Evolutionary conservation across 2,329 filamentous ascomycete species (phyloP), one percentile per base, ranked within the genome.

Genomic region (Ophiocordyceps sinensis): DNA sequence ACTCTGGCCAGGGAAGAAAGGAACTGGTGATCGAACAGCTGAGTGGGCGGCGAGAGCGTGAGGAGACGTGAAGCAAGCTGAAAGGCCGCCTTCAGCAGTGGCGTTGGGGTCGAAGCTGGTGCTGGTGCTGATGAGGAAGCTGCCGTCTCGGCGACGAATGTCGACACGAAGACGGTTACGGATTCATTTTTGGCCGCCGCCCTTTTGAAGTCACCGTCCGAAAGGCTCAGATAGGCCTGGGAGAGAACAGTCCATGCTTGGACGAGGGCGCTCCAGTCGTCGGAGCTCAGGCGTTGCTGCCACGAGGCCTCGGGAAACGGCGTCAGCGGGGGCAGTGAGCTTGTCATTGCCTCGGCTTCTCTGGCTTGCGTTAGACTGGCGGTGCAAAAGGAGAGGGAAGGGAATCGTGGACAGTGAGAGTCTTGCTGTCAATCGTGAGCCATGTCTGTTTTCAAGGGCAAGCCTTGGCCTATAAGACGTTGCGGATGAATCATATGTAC

Each of bases 251-350:
- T 64, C 86, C 86, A 95, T 30, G 85, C 79, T 47, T 82, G 74
- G 37, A 93, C 64, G 56, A 82, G 86, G 28, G 74, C 68, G 48
- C 81, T 70, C 87, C 87, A 94, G 61, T 94, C 85, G 39, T 70
- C 63, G 4, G 77, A 63, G 32, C 71, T 67, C 44, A 94, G 72
- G 49, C 73, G 72, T 49, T 73, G 71, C 53, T 78, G 77, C 65
- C 86, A 77, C 42, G 67, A 65, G 29, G 73, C 64, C 45, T 79
- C 72, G 15, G 88, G 89, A 51, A 91, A 87, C 17, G 82, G 75
- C 43, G 82, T 86, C 60, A 95, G 71, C 29, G 79, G 71, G 35
- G 86, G 86, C 38, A 88, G 63, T 13, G 30, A 28, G 39, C 36
- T 35, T 35, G 28, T 43, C 30, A 26, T 32, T 5, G 30, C 8